phyloP scores from a whole-genome alignment of 1,284 basidiomycete genomes.

The Leccinum variabile region DNA sequence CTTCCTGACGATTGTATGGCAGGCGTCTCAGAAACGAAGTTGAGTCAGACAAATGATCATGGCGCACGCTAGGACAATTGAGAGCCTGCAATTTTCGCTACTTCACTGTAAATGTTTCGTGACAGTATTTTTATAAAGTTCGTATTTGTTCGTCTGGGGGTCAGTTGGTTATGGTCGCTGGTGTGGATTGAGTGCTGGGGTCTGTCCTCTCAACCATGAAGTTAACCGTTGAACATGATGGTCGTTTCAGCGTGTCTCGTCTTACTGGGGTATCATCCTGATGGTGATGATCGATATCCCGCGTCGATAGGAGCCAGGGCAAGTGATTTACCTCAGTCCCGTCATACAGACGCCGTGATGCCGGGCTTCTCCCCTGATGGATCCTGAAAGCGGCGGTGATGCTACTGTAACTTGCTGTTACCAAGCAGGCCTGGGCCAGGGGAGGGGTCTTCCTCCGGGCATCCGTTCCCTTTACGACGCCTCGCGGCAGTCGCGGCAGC shows the following conservation, averaged over 20 bases:
- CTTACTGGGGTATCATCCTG: background rate
- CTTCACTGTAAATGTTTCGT: constrained; percentile 18
- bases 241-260: background rate
- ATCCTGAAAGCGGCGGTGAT: background rate
- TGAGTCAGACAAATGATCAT: constrained; percentile 2
- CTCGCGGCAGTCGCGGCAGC: background rate
- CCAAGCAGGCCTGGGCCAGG: background rate
- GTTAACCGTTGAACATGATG: background rate
- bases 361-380: too few species aligned
- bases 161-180: background rate
- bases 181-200: background rate
- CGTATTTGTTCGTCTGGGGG: constrained; percentile 11
- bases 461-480: background rate
- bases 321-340: constrained; percentile 4
- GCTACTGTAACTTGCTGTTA: background rate
- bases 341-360: constrained; percentile 5
- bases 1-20: background rate
- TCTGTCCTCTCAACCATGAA: background rate
- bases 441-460: background rate
- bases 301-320: background rate
- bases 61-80: background rate
- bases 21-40: constrained; percentile 32
- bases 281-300: background rate
- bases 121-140: constrained; percentile 31
- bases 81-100: background rate